phyloP scores from a whole-genome alignment of 106 monocot genomes.

The Dioscorea alata region DNA sequence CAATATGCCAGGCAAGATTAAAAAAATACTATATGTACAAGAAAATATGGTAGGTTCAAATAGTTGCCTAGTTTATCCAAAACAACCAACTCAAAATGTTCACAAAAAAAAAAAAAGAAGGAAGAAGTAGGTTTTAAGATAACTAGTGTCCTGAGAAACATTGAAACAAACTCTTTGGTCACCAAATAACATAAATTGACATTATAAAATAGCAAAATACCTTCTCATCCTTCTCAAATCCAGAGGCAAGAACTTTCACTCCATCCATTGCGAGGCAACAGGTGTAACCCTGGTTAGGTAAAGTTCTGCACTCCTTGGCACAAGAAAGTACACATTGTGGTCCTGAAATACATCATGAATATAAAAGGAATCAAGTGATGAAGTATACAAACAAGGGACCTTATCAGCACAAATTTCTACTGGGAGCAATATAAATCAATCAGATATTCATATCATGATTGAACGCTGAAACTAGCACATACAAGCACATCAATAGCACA shows the following conservation, averaged over 20 bases:
- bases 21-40: no score
- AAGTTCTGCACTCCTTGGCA: slow-evolving; percentile 79
- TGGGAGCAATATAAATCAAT: no score
- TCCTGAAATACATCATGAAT: slow-evolving; percentile 40
- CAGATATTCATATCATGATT: no score
- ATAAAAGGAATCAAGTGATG: not conserved
- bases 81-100: not conserved
- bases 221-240: slow-evolving; percentile 91
- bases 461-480: no score
- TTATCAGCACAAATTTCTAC: no score
- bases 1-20: no score
- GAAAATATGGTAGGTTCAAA: not conserved
- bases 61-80: not conserved
- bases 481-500: no score
- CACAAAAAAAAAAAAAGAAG: not conserved
- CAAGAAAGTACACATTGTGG: slow-evolving; percentile 90
- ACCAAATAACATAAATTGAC: not conserved
- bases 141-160: no score
- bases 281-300: slow-evolving; percentile 80
- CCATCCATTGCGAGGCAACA: slow-evolving; percentile 99
- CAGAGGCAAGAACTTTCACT: slow-evolving; percentile 80
- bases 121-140: no score
- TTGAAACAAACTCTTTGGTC: not conserved
- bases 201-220: slow-evolving; percentile 21
- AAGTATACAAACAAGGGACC: no score